Conservation (phyloP, 75 land plant genomes). For the Pseudotsuga menziesii region DNA sequence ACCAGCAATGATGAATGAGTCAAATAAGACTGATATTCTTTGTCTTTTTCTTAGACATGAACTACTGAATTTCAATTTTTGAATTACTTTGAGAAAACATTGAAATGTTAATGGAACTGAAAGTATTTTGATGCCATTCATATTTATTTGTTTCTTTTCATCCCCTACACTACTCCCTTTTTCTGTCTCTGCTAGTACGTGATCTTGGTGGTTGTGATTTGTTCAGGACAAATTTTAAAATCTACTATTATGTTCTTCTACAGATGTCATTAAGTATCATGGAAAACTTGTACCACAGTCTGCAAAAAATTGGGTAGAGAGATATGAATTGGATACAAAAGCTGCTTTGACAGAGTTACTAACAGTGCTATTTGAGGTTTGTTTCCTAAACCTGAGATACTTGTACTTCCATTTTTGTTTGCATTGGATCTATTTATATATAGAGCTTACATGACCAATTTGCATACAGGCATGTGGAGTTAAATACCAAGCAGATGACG, state of each 20-base stretch:
- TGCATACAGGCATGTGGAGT: constrained; percentile 85
- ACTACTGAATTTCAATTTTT: neutral
- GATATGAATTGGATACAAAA: constrained; percentile 63
- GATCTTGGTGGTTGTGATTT: neutral
- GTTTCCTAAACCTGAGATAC: neutral
- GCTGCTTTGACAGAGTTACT: constrained; percentile 68
- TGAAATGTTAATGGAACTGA: neutral
- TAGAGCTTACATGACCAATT: neutral
- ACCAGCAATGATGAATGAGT: neutral
- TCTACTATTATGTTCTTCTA: constrained; percentile 1
- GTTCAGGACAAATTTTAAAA: neutral
- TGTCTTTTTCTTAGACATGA: neutral
- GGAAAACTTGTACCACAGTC: constrained; percentile 62
- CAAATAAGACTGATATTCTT: neutral
- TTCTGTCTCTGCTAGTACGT: neutral
- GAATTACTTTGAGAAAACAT: neutral
- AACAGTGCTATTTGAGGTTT: constrained; percentile 81
- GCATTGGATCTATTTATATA: neutral
- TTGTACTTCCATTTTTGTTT: neutral
- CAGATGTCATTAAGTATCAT: constrained; percentile 77
- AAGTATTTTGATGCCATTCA: neutral
- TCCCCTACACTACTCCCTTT: neutral
- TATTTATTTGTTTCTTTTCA: neutral
- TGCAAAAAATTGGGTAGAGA: constrained; percentile 81
- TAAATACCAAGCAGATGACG: constrained; percentile 53